A percentile compares a stretch with the other conserved stretches of the same genome.
phyloP scores from a whole-genome alignment of 371 early-diverging fungal species.

The Fennellomyces sp. region DNA sequence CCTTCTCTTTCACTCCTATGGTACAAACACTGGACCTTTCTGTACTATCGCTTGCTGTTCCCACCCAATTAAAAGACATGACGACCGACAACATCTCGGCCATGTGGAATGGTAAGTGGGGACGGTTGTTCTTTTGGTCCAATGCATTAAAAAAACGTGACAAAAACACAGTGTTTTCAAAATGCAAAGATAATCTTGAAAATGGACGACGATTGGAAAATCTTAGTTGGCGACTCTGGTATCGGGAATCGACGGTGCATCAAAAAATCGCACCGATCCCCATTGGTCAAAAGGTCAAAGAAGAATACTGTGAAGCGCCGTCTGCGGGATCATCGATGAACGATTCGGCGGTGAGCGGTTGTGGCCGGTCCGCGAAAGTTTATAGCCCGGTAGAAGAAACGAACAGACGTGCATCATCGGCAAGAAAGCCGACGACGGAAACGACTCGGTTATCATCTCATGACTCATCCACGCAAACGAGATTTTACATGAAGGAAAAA shows the following conservation, averaged over 20 bases:
- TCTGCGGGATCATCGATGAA: slow-evolving; percentile 6
- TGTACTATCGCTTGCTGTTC: slow-evolving; percentile 40
- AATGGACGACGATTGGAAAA: slow-evolving; percentile 51
- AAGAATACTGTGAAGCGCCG: neutral
- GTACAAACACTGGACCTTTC: slow-evolving; percentile 36
- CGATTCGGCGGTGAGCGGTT: slow-evolving; percentile 2
- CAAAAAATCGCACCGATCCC: neutral
- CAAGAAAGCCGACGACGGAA: neutral
- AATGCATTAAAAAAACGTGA: too few relatives aligned
- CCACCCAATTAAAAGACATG: slow-evolving; percentile 34
- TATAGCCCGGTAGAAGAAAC: slow-evolving; percentile 5
- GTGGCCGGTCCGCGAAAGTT: slow-evolving; percentile 16
- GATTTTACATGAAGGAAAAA: neutral
- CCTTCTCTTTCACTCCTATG: slow-evolving; percentile 3
- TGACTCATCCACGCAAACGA: neutral
- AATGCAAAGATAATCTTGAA: slow-evolving; percentile 48
- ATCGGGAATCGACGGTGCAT: slow-evolving; percentile 6
- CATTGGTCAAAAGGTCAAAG: slow-evolving; percentile 1
- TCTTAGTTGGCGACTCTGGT: slow-evolving; percentile 44
- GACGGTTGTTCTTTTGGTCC: too few relatives aligned
- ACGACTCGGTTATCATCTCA: neutral
- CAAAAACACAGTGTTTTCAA: slow-evolving; percentile 43
- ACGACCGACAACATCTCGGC: slow-evolving; percentile 38
- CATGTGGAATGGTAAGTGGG: slow-evolving; percentile 49
- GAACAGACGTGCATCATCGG: neutral